A percentile compares a stretch with the other conserved stretches of the same genome.
phyloP scores from a whole-genome alignment of 2,329 filamentous ascomycete species.

The Seiridium cupressi region DNA sequence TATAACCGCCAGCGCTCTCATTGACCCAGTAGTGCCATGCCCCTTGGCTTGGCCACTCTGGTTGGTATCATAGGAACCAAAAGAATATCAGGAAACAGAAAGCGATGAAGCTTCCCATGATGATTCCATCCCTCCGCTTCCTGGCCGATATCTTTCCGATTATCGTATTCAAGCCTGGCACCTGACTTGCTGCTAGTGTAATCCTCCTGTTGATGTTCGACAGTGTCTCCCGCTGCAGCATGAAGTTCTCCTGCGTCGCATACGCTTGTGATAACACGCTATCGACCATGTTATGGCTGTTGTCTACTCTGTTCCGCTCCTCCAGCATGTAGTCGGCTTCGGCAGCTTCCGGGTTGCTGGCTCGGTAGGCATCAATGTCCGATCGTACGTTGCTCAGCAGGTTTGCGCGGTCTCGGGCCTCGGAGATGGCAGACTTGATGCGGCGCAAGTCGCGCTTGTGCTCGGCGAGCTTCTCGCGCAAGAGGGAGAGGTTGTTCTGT shows the following conservation, averaged over 20 bases:
- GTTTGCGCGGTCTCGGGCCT: conserved; percentile 83
- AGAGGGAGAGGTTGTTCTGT: conserved; percentile 89
- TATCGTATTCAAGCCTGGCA: conserved; percentile 88
- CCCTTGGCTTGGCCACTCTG: no score
- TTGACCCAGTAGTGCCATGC: no score
- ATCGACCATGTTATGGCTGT: conserved; percentile 86
- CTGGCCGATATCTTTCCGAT: conserved; percentile 92
- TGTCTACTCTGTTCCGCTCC: conserved; percentile 81
- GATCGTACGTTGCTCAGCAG: conserved; percentile 86
- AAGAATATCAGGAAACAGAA: conserved; percentile 87
- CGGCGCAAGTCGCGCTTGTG: conserved; percentile 81
- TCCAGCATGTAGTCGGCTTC: conserved; percentile 98
- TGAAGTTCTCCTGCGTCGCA: conserved; percentile 90
- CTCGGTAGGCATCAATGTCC: conserved; percentile 87
- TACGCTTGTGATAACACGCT: conserved; percentile 93
- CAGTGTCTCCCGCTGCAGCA: conserved; percentile 81
- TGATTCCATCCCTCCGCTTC: conserved; percentile 92
- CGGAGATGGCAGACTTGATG: conserved; percentile 69
- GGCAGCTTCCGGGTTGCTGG: conserved; percentile 74
- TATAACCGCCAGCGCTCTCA: no score
- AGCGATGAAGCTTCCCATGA: conserved; percentile 87
- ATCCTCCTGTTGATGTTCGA: conserved; percentile 89
- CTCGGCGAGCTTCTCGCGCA: conserved; percentile 84
- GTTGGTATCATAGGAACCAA: conserved; percentile 50
- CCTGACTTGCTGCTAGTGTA: conserved; percentile 81